These are phyloP conservation scores for Monascus purpureus DNA, from an alignment of 495 filamentous ascomycete species.

Conservation along the genomic window DNA sequence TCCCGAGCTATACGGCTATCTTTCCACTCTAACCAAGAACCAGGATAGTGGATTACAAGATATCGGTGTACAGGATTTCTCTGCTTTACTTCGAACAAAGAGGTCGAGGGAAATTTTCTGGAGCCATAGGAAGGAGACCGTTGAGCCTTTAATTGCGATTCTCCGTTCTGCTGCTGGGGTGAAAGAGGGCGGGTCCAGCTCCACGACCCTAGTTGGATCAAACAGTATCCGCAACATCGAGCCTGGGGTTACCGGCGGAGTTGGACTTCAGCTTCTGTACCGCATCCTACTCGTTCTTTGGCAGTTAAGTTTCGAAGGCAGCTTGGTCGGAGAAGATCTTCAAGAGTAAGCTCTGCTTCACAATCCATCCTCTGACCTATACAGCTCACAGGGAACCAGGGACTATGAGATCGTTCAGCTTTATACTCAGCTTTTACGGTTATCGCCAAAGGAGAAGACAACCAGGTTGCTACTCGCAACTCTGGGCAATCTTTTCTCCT, in stretches of 20 bases:
- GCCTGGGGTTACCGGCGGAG: conserved; percentile 57
- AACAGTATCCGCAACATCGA: conserved; percentile 51
- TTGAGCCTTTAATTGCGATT: conserved; percentile 70
- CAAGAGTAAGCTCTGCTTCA: conserved; percentile 48
- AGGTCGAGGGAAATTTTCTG: conserved; percentile 76
- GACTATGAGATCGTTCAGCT: conserved; percentile 86
- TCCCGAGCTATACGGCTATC: conserved; percentile 73
- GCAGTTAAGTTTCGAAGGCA: conserved; percentile 89
- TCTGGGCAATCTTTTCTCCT: conserved; percentile 65
- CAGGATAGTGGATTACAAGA: conserved; percentile 83
- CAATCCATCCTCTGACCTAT: conserved; percentile 2
- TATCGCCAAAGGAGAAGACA: conserved; percentile 96
- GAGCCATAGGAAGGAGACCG: conserved; percentile 69
- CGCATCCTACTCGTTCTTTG: conserved; percentile 85
- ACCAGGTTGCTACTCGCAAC: conserved; percentile 83
- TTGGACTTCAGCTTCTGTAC: conserved; percentile 88
- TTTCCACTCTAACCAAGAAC: conserved; percentile 64
- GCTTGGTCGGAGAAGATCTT: conserved; percentile 68
- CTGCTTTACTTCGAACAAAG: conserved; percentile 63
- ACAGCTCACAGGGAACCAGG: conserved; percentile 25
- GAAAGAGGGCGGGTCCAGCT: conserved; percentile 51
- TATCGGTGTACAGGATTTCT: conserved; percentile 86
- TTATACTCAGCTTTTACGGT: conserved; percentile 74
- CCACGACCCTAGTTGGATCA: conserved; percentile 49
- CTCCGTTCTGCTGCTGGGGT: conserved; percentile 65